Percentiles rank a stretch among this genome's conserved stretches.
phyloP scores from a whole-genome alignment of 768 basidiomycete genomes.

The Tubosaeta brunneosetosa region DNA sequence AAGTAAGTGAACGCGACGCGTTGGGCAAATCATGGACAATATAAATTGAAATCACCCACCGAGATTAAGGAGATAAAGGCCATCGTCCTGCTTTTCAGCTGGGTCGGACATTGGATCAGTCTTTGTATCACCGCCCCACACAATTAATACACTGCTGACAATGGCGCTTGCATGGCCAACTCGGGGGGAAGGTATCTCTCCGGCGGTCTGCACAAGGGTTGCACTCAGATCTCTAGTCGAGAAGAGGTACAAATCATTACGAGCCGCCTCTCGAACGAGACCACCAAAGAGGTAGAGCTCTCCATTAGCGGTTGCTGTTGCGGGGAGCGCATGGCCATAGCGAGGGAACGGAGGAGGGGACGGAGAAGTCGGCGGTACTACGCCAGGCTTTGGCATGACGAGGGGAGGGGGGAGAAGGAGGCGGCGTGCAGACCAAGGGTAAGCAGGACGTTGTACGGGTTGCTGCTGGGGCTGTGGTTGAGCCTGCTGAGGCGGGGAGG shows the following conservation, averaged over 20 bases:
- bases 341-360: slow-evolving; percentile 92
- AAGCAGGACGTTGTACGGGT: slow-evolving; percentile 53
- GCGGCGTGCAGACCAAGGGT: slow-evolving; percentile 80
- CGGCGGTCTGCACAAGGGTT: slow-evolving; percentile 78
- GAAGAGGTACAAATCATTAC: slow-evolving; percentile 93
- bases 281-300: slow-evolving; percentile 97
- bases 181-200: slow-evolving; percentile 81
- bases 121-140: slow-evolving; percentile 99
- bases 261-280: slow-evolving; percentile 82
- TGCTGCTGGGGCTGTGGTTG: slow-evolving; percentile 28
- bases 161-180: slow-evolving; percentile 98
- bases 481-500: slow-evolving; percentile 29
- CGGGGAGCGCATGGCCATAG: slow-evolving; percentile 91
- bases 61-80: slow-evolving; percentile 88
- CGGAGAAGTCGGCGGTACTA: slow-evolving; percentile 57
- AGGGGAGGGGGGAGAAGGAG: slow-evolving; percentile 66
- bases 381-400: slow-evolving; percentile 58
- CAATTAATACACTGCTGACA: slow-evolving; percentile 91
- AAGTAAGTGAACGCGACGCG: slow-evolving; percentile 2
- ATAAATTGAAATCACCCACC: slow-evolving; percentile 48
- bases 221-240: slow-evolving; percentile 75
- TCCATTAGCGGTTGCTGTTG: slow-evolving; percentile 68
- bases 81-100: slow-evolving; percentile 83
- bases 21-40: neutral
- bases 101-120: slow-evolving; percentile 57